These are phyloP conservation scores for Moniliophthora roreri DNA, from an alignment of 1,284 basidiomycete genomes.

Conservation along the genomic window DNA sequence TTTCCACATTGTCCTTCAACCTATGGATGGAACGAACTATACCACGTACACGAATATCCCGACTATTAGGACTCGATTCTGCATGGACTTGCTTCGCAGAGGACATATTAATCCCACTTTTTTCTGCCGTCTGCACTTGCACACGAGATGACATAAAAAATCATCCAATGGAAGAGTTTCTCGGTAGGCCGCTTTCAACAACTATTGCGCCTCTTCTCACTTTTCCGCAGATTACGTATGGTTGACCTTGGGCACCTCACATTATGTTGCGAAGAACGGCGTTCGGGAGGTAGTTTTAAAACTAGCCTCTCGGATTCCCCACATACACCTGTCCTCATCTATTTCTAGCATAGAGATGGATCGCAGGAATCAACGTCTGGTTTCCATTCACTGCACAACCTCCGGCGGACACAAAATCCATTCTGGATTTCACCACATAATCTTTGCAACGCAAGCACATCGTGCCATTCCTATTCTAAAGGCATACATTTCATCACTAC, in stretches of 20 bases:
- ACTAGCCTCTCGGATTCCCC: conserved; percentile 38
- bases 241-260: conserved; percentile 57
- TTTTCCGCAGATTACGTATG: conserved; percentile 56
- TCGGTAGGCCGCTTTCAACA: conserved; percentile 40
- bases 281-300: conserved; percentile 53
- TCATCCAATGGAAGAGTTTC: conserved; percentile 61
- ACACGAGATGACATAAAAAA: conserved; percentile 47
- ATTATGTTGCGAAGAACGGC: conserved; percentile 57
- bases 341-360: conserved; percentile 44
- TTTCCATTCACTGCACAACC: conserved; percentile 36
- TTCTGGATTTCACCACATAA: conserved; percentile 59
- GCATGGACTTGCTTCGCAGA: conserved; percentile 55
- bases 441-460: conserved; percentile 72
- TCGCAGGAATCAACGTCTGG: conserved; percentile 27
- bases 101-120: conserved; percentile 59
- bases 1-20: conserved; percentile 40
- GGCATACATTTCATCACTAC: conserved; percentile 38
- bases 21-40: conserved; percentile 46
- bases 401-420: conserved; percentile 27
- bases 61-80: conserved; percentile 40
- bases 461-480: conserved; percentile 50
- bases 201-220: neutral
- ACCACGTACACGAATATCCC: conserved; percentile 38
- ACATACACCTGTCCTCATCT: conserved; percentile 54
- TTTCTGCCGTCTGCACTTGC: conserved; percentile 71